A percentile compares a stretch with the other conserved stretches of the same genome.
phyloP scores from a whole-genome alignment of 164 flowering plant genomes.

The Pachysandra terminalis region DNA sequence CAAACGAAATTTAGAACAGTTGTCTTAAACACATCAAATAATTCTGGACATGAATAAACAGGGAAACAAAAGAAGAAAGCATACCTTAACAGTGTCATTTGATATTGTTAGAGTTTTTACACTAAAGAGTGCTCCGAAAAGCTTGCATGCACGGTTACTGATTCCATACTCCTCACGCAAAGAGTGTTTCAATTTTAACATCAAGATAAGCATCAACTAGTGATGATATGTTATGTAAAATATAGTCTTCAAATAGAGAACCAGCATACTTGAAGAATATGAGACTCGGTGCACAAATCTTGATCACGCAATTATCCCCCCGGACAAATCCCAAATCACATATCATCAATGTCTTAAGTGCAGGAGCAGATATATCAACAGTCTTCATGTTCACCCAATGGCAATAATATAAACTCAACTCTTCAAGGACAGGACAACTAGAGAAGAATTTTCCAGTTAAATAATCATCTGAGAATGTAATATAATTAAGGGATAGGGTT shows the following conservation, averaged over 20 bases:
- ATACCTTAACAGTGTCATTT: constrained; percentile 17
- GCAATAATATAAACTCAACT: constrained; percentile 19
- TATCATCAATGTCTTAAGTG: constrained; percentile 14
- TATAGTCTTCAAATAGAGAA: constrained; percentile 6
- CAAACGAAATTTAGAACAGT: neutral
- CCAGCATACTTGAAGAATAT: constrained; percentile 8
- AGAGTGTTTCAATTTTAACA: constrained; percentile 5
- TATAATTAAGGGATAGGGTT: constrained; percentile 10
- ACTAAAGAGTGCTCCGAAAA: constrained; percentile 9
- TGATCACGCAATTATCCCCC: constrained; percentile 7
- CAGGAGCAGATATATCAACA: constrained; percentile 11
- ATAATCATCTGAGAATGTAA: constrained; percentile 10
- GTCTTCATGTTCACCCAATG: constrained; percentile 14
- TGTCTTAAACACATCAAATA: no score
- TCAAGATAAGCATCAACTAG: constrained; percentile 14
- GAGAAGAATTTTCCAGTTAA: constrained; percentile 11
- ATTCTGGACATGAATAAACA: no score
- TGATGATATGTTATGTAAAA: constrained; percentile 2
- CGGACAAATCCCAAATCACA: constrained; percentile 6
- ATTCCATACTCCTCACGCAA: constrained; percentile 1
- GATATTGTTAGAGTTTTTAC: constrained; percentile 11
- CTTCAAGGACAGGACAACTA: no score
- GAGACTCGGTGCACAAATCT: constrained; percentile 20
- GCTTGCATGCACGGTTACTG: constrained; percentile 8
- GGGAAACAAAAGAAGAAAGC: neutral